Evolutionary conservation across 2,329 filamentous ascomycete species (phyloP).

Genomic region (Arthrobotrys megalospora): DNA sequence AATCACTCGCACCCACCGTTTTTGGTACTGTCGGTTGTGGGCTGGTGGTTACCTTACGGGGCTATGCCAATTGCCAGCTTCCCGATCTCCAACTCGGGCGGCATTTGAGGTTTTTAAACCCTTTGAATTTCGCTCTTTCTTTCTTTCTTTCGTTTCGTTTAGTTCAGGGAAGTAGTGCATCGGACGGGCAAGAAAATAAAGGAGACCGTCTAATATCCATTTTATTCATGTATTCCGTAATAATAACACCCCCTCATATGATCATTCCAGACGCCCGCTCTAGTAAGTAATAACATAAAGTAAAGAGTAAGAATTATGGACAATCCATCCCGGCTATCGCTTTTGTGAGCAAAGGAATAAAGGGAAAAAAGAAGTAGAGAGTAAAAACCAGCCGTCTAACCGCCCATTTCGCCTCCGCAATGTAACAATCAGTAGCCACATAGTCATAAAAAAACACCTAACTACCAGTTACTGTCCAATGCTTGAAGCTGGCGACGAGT

Average conservation of each 20-base stretch:
- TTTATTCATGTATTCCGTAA: not conserved
- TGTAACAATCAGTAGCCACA: not conserved
- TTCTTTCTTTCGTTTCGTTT: not conserved
- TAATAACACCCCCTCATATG: not conserved
- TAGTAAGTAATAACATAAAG: not conserved
- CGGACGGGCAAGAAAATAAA: not conserved
- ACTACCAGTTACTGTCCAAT: slow-evolving; percentile 21
- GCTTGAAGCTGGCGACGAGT: slow-evolving; percentile 59
- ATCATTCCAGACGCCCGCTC: slow-evolving; percentile 19
- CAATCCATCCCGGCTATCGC: not conserved
- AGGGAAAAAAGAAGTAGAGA: not conserved
- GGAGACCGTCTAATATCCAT: not conserved
- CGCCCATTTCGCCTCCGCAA: not conserved
- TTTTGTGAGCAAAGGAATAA: not conserved
- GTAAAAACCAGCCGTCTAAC: not conserved
- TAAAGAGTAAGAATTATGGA: not conserved
- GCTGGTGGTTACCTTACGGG: slow-evolving; percentile 18
- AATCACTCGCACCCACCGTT: slow-evolving; percentile 25
- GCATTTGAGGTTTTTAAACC: slow-evolving; percentile 8
- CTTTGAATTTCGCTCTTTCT: not conserved
- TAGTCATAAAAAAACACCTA: not conserved
- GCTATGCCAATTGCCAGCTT: slow-evolving; percentile 22
- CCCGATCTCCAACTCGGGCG: not conserved
- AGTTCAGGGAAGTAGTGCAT: not conserved
- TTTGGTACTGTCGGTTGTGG: not conserved